These are phyloP conservation scores for Metarhizium album DNA, from an alignment of 2,329 filamentous ascomycete species.

Conservation along the genomic window DNA sequence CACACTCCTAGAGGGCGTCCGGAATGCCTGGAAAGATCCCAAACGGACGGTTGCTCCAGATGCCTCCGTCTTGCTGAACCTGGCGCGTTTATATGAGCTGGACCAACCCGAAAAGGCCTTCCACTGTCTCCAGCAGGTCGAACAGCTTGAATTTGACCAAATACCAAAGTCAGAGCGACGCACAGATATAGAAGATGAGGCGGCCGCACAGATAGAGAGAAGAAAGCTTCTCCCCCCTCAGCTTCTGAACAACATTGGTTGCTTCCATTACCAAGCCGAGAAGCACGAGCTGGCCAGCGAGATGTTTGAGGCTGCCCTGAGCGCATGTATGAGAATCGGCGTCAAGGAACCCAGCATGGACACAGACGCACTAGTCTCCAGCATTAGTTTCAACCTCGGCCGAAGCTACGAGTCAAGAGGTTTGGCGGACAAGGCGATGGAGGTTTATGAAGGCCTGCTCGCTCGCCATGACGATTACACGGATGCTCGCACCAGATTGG, in stretches of 20 bases:
- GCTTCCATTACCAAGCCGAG: conserved; percentile 84
- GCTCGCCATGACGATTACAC: conserved; percentile 84
- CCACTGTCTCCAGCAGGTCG: conserved; percentile 83
- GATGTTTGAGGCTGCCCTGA: conserved; percentile 84
- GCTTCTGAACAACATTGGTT: conserved; percentile 92
- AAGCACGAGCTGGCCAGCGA: conserved; percentile 71
- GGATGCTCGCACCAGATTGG: conserved; percentile 77
- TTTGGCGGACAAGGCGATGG: conserved; percentile 70
- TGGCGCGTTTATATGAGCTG: conserved; percentile 80
- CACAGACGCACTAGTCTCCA: conserved; percentile 84
- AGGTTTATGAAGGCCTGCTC: conserved; percentile 78
- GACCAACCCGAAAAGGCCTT: conserved; percentile 83
- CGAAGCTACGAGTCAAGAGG: conserved; percentile 84
- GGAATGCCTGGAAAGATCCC: conserved; percentile 82
- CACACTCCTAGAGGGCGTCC: conserved; percentile 70
- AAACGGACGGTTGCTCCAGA: conserved; percentile 77
- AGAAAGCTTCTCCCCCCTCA: conserved; percentile 78
- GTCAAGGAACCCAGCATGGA: conserved; percentile 68
- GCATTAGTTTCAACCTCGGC: conserved; percentile 92
- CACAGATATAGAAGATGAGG: conserved; percentile 43
- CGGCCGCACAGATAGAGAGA: conserved; percentile 47
- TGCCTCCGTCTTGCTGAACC: conserved; percentile 77
- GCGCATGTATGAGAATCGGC: conserved; percentile 72
- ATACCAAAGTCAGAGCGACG: conserved; percentile 61
- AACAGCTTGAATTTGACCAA: conserved; percentile 76